A percentile compares a stretch with the other conserved stretches of the same genome.
Conservation (phyloP, 2,329 filamentous ascomycete genomes). For the Aspergillus arachidicola region DNA sequence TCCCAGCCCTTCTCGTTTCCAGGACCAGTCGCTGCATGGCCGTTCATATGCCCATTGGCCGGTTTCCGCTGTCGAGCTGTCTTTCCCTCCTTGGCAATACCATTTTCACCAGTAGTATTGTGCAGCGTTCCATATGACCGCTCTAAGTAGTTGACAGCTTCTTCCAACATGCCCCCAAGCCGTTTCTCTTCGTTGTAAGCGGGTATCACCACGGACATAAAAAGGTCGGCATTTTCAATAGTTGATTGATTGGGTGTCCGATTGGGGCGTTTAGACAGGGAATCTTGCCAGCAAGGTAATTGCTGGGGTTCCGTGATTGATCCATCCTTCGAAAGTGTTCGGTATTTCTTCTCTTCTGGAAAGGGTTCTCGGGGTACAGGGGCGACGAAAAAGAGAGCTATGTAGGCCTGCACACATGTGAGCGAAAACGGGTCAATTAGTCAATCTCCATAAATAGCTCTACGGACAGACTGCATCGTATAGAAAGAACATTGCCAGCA, state of each 20-base stretch:
- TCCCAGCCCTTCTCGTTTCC: conserved; percentile 70
- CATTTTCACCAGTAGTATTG: conserved; percentile 19
- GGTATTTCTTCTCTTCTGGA: conserved; percentile 81
- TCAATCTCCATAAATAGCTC: neutral
- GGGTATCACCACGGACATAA: conserved; percentile 88
- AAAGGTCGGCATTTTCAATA: conserved; percentile 77
- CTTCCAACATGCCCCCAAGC: conserved; percentile 80
- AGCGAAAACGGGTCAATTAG: conserved; percentile 1
- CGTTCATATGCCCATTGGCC: conserved; percentile 33
- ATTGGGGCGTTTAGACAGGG: conserved; percentile 64
- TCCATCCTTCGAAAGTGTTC: conserved; percentile 70
- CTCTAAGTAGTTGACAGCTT: conserved; percentile 86
- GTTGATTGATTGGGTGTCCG: conserved; percentile 41
- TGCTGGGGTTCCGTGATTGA: conserved; percentile 55
- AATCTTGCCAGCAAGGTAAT: conserved; percentile 86
- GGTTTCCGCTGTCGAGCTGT: conserved; percentile 27
- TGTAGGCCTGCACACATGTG: conserved; percentile 57
- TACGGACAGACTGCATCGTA: neutral
- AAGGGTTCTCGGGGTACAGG: conserved; percentile 75
- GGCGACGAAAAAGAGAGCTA: conserved; percentile 72
- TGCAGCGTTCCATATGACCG: conserved; percentile 65
- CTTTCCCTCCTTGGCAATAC: conserved; percentile 12
- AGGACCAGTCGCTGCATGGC: conserved; percentile 34
- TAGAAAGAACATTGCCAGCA: neutral
- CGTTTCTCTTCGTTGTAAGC: conserved; percentile 93